Conservation (phyloP, 257 asterid species). For the Solanum bulbocastanum region DNA sequence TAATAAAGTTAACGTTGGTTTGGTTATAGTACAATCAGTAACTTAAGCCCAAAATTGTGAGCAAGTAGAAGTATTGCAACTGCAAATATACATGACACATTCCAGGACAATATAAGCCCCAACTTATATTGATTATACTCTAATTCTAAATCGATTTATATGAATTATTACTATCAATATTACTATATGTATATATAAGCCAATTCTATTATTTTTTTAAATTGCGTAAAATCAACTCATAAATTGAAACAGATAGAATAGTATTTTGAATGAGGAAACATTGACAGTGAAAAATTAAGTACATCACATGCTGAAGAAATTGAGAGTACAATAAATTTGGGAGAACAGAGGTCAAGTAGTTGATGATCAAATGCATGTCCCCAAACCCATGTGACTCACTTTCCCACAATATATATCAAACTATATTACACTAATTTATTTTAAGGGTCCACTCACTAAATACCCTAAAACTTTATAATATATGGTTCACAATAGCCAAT, state of each 20-base stretch:
- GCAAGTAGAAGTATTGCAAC: background rate
- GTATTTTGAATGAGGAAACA: background rate
- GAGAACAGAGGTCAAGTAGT: conserved; percentile 30
- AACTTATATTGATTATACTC: background rate
- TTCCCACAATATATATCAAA: conserved; percentile 1
- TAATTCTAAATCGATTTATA: background rate
- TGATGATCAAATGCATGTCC: conserved; percentile 35
- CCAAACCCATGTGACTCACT: conserved; percentile 42
- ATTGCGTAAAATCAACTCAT: accelerated
- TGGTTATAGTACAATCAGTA: background rate
- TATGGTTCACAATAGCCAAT: background rate
- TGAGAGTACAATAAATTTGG: background rate
- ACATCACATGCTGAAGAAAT: conserved; percentile 4
- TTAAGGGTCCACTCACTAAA: conserved; percentile 16
- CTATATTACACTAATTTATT: background rate
- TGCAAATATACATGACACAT: background rate
- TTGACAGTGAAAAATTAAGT: background rate
- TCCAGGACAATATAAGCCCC: background rate
- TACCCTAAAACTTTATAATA: background rate
- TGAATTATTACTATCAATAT: background rate
- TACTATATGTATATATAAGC: too few species aligned
- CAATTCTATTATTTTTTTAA: too few species aligned
- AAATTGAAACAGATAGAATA: too few species aligned
- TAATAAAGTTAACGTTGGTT: background rate
- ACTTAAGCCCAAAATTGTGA: background rate